Evolutionary conservation across 2,329 filamentous ascomycete species (phyloP), one percentile per base, ranked within the genome.

Genomic region (Leptographium wingfieldii): DNA sequence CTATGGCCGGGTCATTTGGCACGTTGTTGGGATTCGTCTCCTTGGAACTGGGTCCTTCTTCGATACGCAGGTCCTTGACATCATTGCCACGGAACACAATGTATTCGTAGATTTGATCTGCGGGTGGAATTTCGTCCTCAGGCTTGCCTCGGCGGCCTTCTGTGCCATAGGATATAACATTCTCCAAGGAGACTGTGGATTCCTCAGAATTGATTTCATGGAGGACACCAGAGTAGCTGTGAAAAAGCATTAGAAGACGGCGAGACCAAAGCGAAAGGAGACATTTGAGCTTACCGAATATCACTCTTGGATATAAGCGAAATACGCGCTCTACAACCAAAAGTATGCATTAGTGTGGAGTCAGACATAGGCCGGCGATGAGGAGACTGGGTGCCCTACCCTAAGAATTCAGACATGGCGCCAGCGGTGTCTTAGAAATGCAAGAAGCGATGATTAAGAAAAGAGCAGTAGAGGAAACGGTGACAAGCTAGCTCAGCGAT

Each of bases 181-280:
- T 92, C 72, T 99, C 92, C 65, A 99, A 85, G 51, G 94, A 95
- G 69, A 99, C 95, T 65, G 94, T 97, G 55, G 92, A 95, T 67
- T 90, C 88, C 73, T 96, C 92, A 63, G 92, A 95, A 75, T 96
- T 96, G 82, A 99, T 99, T 73, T 96, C 90, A 76, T 96, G 91
- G 58, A 99, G 85, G 59, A 88, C 92, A 67, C 94, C 94, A 70
- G 95, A 90, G 77, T 97, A 97, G 75, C 92, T 96, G 19, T 38
- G 52, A 12, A 57, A 54, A 25, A 14, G 38, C 25, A 25, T 16
- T 22, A 54, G 25, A 12, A 43, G 5, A 53, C 2, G 25, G 3
- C 9, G 6, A 53, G 14, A 5, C 6, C 16, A 31, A 31, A 9
- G 53, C 6, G 5, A 11, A 14, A 29, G 25, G 11, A 35, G 33